phyloP scores from a whole-genome alignment of 306 rosid species.

The Vachellia collinsii region DNA sequence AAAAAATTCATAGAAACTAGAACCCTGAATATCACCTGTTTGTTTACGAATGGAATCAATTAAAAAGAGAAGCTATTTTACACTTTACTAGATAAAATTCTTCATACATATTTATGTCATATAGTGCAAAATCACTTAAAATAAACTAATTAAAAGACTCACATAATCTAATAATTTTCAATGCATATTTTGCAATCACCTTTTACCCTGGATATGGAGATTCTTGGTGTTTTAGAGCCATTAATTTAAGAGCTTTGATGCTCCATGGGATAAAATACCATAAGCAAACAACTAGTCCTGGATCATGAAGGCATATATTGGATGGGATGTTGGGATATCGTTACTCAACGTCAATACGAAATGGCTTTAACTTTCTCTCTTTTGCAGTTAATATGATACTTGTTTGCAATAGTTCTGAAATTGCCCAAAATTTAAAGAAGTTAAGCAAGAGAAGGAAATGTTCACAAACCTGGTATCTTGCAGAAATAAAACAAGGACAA shows the following conservation, averaged over 20 bases:
- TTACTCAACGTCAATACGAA: background rate
- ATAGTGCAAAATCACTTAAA: too few species aligned
- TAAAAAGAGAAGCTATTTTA: too few species aligned
- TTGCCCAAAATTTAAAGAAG: background rate
- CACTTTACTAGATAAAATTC: too few species aligned
- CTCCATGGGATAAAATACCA: background rate
- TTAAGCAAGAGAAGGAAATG: background rate
- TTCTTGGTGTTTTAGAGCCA: background rate
- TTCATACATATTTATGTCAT: too few species aligned
- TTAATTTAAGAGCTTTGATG: background rate
- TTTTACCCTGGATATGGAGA: background rate
- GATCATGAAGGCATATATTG: background rate
- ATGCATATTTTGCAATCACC: background rate
- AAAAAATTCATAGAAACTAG: background rate
- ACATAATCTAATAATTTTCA: background rate
- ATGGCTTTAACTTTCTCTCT: background rate
- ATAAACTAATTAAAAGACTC: too few species aligned
- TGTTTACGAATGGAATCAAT: too few species aligned
- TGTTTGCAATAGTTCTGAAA: background rate
- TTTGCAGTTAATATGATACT: background rate
- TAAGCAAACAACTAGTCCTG: background rate
- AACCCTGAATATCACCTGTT: too few species aligned
- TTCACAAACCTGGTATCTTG: constrained; percentile 65
- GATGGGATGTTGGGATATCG: background rate
- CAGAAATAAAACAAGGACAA: constrained; percentile 68